These are phyloP conservation scores for Davidsoniella neocaledoniae DNA, from an alignment of 2,329 filamentous ascomycete genomes.

Conservation along the genomic window DNA sequence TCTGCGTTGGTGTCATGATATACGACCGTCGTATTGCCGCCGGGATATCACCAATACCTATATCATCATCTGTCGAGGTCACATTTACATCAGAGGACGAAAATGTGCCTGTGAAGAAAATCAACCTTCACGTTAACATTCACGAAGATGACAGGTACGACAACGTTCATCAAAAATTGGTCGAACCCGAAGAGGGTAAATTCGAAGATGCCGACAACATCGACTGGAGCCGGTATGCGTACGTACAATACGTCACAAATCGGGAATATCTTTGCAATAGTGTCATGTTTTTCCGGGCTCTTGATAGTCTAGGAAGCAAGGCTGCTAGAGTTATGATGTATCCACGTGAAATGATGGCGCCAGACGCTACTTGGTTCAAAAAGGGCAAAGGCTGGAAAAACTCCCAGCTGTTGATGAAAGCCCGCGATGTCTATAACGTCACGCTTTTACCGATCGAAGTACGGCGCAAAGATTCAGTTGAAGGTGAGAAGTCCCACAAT, in stretches of 20 bases:
- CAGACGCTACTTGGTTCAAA: slow-evolving; percentile 16
- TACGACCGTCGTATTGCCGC: too few species aligned
- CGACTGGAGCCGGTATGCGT: slow-evolving; percentile 29
- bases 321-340: slow-evolving; percentile 31
- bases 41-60: too few species aligned
- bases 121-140: too few species aligned
- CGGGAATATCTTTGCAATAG: slow-evolving; percentile 31
- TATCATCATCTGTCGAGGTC: too few species aligned
- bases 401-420: slow-evolving; percentile 23
- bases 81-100: too few species aligned
- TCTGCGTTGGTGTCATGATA: too few species aligned
- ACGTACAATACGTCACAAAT: slow-evolving; percentile 33
- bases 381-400: slow-evolving; percentile 18
- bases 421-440: slow-evolving; percentile 27
- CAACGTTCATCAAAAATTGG: too few species aligned
- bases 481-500: slow-evolving; percentile 18
- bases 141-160: too few species aligned
- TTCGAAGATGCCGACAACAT: background rate
- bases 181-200: too few species aligned
- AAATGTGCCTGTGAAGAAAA: too few species aligned
- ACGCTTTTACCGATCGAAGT: slow-evolving; percentile 27
- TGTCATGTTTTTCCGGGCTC: slow-evolving; percentile 31
- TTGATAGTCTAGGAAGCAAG: slow-evolving; percentile 25
- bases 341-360: slow-evolving; percentile 21
- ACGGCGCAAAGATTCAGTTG: slow-evolving; percentile 18